A percentile compares a stretch with the other conserved stretches of the same genome.
These are phyloP conservation scores for Angomonas deanei DNA, from an alignment of 208 protist species.

Conservation along the genomic window DNA sequence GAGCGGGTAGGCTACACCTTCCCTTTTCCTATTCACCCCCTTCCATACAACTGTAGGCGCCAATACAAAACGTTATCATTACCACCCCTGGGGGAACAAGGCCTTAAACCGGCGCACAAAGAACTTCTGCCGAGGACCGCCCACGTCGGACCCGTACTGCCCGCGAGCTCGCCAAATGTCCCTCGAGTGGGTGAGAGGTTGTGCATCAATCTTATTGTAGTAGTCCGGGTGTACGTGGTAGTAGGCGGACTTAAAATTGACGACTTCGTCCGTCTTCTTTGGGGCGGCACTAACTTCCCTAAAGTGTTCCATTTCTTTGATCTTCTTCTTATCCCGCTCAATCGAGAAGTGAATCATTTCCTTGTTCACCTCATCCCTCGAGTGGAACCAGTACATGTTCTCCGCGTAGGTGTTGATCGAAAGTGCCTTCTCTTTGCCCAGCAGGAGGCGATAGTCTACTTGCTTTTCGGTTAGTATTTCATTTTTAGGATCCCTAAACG, in stretches of 20 bases:
- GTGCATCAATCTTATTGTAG: conserved; percentile 61
- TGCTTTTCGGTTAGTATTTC: conserved; percentile 42
- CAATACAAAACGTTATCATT: too few relatives aligned
- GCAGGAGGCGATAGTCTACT: conserved; percentile 72
- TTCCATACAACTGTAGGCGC: too few relatives aligned
- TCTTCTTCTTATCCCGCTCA: conserved; percentile 50
- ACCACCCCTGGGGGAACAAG: conserved; percentile 87
- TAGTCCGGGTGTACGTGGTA: conserved; percentile 89
- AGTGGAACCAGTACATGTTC: conserved; percentile 92
- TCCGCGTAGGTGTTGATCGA: conserved; percentile 74
- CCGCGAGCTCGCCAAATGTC: conserved; percentile 83
- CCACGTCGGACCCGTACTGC: conserved; percentile 82
- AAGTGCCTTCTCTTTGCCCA: conserved; percentile 74
- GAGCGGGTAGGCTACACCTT: too few relatives aligned
- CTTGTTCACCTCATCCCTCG: conserved; percentile 77
- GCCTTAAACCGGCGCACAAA: conserved; percentile 86
- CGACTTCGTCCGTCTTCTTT: conserved; percentile 68
- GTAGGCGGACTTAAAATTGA: conserved; percentile 79
- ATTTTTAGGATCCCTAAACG: conserved; percentile 65
- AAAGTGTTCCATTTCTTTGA: conserved; percentile 41
- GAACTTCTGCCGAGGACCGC: conserved; percentile 83
- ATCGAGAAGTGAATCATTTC: conserved; percentile 81
- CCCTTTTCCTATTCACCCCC: too few relatives aligned
- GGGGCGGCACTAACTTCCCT: conserved; percentile 46
- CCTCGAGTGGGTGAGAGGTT: conserved; percentile 61